Percentiles rank a stretch among this genome's conserved stretches.
Conservation (phyloP, 768 basidiomycete species). For the Zangia roseola region DNA sequence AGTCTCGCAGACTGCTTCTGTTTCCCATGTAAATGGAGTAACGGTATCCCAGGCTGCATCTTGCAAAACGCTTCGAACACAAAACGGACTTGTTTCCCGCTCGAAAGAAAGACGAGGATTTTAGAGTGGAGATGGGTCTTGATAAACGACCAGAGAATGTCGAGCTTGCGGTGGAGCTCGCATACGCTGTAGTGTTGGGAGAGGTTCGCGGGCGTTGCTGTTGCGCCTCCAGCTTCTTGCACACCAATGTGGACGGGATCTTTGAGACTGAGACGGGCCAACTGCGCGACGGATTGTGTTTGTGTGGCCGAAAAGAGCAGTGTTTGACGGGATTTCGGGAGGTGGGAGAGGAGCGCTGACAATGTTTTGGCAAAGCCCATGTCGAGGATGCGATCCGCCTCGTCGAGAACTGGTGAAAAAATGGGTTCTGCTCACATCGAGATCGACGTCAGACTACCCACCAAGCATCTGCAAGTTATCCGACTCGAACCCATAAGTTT, state of each 20-base stretch:
- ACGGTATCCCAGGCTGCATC: constrained; percentile 89
- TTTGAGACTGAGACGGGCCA: constrained; percentile 87
- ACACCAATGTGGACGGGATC: constrained; percentile 76
- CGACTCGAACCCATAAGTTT: constrained; percentile 92
- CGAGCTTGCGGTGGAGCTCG: constrained; percentile 83
- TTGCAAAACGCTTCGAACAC: constrained; percentile 94
- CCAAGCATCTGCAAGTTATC: constrained; percentile 90
- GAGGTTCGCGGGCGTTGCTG: constrained; percentile 69
- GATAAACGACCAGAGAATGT: constrained; percentile 92
- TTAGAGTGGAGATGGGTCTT: constrained; percentile 91
- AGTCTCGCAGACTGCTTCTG: constrained; percentile 92
- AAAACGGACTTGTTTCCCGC: constrained; percentile 96
- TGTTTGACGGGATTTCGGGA: constrained; percentile 90
- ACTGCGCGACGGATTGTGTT: constrained; percentile 81
- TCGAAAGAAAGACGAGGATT: constrained; percentile 90
- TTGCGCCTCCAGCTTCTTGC: constrained; percentile 41
- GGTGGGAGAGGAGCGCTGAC: constrained; percentile 86
- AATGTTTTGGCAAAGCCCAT: constrained; percentile 93
- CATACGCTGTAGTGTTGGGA: constrained; percentile 89
- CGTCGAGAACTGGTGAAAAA: constrained; percentile 73
- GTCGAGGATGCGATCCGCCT: constrained; percentile 95
- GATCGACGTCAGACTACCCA: constrained; percentile 36
- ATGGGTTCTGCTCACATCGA: neutral
- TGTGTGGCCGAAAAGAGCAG: constrained; percentile 97
- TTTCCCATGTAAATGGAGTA: constrained; percentile 95